Evolutionary conservation across 257 asterid genomes (phyloP).

Genomic region (Lycium ferocissimum): DNA sequence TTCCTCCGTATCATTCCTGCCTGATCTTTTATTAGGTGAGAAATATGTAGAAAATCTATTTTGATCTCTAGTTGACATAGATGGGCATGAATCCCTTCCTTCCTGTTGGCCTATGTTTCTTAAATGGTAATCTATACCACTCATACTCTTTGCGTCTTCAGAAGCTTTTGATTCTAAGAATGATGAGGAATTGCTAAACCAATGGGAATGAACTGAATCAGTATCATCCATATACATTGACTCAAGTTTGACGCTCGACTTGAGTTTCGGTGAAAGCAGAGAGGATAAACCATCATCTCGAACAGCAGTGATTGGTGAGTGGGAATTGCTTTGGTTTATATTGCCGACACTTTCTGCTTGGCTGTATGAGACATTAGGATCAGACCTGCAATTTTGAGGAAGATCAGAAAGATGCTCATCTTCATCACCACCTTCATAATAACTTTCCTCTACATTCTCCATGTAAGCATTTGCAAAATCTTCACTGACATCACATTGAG

Average conservation of each 20-base stretch:
- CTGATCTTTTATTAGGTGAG: slow-evolving; percentile 33
- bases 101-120: slow-evolving; percentile 34
- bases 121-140: slow-evolving; percentile 24
- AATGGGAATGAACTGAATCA: slow-evolving; percentile 37
- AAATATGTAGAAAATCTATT: slow-evolving; percentile 35
- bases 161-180: slow-evolving; percentile 42
- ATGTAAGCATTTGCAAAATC: slow-evolving; percentile 70
- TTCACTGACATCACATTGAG: slow-evolving; percentile 59
- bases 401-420: slow-evolving; percentile 36
- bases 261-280: slow-evolving; percentile 38
- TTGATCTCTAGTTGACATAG: slow-evolving; percentile 28
- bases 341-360: slow-evolving; percentile 73
- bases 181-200: slow-evolving; percentile 32
- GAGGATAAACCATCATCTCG: slow-evolving; percentile 39
- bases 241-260: slow-evolving; percentile 37
- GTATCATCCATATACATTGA: slow-evolving; percentile 37
- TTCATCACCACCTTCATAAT: slow-evolving; percentile 41
- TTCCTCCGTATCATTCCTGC: slow-evolving; percentile 33
- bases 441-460: slow-evolving; percentile 57
- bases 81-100: slow-evolving; percentile 33
- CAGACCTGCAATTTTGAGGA: slow-evolving; percentile 34
- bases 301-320: slow-evolving; percentile 41
- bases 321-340: slow-evolving; percentile 39
- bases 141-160: slow-evolving; percentile 28
- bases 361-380: slow-evolving; percentile 38